Evolutionary conservation across 2,329 filamentous ascomycete species (phyloP), one percentile per base, ranked within the genome.

Genomic region (Clonostachys solani): DNA sequence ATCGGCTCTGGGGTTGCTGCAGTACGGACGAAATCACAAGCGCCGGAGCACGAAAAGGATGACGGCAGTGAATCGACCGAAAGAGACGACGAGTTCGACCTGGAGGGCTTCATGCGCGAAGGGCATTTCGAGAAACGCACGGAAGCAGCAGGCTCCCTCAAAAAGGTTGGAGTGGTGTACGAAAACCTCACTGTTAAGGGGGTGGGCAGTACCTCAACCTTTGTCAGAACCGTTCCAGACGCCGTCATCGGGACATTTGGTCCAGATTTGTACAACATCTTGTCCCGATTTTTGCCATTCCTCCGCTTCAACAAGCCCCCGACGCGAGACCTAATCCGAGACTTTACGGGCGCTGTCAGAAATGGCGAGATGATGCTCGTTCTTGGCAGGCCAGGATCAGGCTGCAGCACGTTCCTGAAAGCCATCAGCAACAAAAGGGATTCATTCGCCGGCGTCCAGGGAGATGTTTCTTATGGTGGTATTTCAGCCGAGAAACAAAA

Each of bases 241-340:
- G 88, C 88, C 4, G 74, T 92, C 36, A 52, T 90, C 5, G 87
- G 87, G 18, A 91, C 87, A 0, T 92, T 94, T 60, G 89, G 89
- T 0, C 88, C 88, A 0, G 89, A 92, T 62, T 68, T 92, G 2
- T 92, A 89, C 61, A 76, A 72, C 18, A 67, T 89, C 7, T 55
- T 91, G 13, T 65, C 63, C 33, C 55, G 60, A 13, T 47, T 48
- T 49, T n/a, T 53, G 40, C 40, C 52, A 12, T 52, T 49, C 23
- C 48, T 64, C 12, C 54, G 51, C 3, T 41, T 60, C 33, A 42
- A 46, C 23, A 50, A 54, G 12, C 49, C 55, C 2, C 60, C 56
- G 0, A 61, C 58, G 2, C 55, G 62, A 17, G 53, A 54, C 12
- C 53, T 65, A 10, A 54, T 66, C 38, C 47, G 55, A 40, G 57